Percentiles rank a stretch among this genome's conserved stretches.
Evolutionary conservation across 768 basidiomycete species (phyloP).

Genomic region (Boletus coccyginus): DNA sequence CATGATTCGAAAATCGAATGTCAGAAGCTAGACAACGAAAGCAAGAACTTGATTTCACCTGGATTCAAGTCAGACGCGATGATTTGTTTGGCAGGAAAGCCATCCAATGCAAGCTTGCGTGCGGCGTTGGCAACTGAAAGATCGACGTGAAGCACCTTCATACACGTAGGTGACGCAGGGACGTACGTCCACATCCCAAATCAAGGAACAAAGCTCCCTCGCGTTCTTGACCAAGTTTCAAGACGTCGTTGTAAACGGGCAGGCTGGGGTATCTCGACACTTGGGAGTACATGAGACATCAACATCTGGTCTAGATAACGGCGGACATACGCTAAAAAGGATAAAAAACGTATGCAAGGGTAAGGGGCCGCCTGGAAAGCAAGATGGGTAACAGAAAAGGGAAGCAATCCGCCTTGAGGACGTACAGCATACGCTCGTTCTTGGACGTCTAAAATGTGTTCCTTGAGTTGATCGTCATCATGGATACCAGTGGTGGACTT

Average conservation of each 20-base stretch:
- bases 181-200: conserved; percentile 43
- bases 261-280: conserved; percentile 18
- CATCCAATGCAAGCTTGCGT: conserved; percentile 40
- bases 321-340: conserved; percentile 17
- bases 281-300: conserved; percentile 2
- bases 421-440: conserved; percentile 32
- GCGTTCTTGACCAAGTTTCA: conserved; percentile 37
- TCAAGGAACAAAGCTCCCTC: conserved; percentile 40
- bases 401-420: neutral
- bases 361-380: conserved; percentile 15
- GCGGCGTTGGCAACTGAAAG: conserved; percentile 40
- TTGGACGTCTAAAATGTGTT: conserved; percentile 34
- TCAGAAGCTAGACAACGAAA: neutral
- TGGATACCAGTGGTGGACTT: conserved; percentile 29
- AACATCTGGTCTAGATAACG: neutral
- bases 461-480: conserved; percentile 28
- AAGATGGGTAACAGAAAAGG: neutral
- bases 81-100: conserved; percentile 37
- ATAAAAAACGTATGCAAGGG: conserved; percentile 21
- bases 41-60: conserved; percentile 24
- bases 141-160: neutral
- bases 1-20: neutral
- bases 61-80: conserved; percentile 39
- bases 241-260: conserved; percentile 25
- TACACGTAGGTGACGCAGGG: neutral